Percentiles rank a stretch among this genome's conserved stretches.
Evolutionary conservation across 2,329 filamentous ascomycete species (phyloP).

Genomic region (Dactylellina haptotyla): DNA sequence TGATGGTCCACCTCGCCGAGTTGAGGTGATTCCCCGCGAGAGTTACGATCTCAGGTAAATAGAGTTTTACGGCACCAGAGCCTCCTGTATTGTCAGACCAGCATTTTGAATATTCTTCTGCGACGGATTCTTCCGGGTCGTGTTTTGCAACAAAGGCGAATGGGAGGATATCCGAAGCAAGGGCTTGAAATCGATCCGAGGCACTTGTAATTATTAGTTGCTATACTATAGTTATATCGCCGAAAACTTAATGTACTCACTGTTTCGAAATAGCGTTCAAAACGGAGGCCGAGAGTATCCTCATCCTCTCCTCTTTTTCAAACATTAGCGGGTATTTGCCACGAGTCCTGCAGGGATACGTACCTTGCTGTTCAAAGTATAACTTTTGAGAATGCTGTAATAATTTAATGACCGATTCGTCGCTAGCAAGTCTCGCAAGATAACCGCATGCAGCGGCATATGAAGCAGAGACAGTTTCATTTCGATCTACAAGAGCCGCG

Average conservation of each 20-base stretch:
- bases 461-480: slow-evolving; percentile 89
- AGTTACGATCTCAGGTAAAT: slow-evolving; percentile 80
- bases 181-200: slow-evolving; percentile 83
- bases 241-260: slow-evolving; percentile 51
- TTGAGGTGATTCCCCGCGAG: slow-evolving; percentile 76
- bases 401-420: slow-evolving; percentile 66
- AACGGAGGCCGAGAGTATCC: slow-evolving; percentile 71
- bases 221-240: not conserved
- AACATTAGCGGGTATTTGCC: slow-evolving; percentile 19
- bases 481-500: slow-evolving; percentile 86
- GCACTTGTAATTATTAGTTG: slow-evolving; percentile 63
- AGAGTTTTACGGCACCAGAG: slow-evolving; percentile 80
- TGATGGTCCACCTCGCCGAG: slow-evolving; percentile 86
- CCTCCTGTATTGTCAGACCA: slow-evolving; percentile 94
- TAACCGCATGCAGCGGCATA: slow-evolving; percentile 91
- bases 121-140: slow-evolving; percentile 82
- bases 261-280: slow-evolving; percentile 81
- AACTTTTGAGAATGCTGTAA: slow-evolving; percentile 70
- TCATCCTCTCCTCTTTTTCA: slow-evolving; percentile 54
- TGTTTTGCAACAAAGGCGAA: slow-evolving; percentile 89
- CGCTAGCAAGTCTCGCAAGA: slow-evolving; percentile 72
- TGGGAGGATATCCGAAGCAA: slow-evolving; percentile 80
- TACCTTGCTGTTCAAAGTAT: slow-evolving; percentile 85
- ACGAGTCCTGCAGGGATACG: slow-evolving; percentile 73
- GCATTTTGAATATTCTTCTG: slow-evolving; percentile 80